Evolutionary conservation across 257 asterid species (phyloP).

Genomic region (Capsicum rhomboideum): DNA sequence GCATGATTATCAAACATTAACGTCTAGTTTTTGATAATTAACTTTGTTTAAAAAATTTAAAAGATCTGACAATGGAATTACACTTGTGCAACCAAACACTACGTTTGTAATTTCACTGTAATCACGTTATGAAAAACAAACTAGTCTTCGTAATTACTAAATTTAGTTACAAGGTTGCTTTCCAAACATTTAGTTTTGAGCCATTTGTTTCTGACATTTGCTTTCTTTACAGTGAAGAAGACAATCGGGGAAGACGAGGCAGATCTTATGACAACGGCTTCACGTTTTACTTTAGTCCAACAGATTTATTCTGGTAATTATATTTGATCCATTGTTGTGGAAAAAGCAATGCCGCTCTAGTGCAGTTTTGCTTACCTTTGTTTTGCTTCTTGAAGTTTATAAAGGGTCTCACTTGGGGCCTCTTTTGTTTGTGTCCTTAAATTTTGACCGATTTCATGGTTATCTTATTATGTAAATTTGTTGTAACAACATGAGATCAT

Average conservation of each 20-base stretch:
- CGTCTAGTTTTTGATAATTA: not conserved
- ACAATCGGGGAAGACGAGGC: conserved; percentile 82
- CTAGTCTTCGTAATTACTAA: not conserved
- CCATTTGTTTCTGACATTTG: not conserved
- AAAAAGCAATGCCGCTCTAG: conserved; percentile 2
- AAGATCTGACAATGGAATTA: not conserved
- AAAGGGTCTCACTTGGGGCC: not conserved
- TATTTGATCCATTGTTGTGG: conserved; percentile 5
- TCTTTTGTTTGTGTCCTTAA: not conserved
- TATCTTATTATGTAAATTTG: not conserved
- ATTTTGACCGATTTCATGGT: not conserved
- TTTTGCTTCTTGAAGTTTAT: not conserved
- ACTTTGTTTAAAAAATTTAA: not conserved
- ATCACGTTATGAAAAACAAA: not conserved
- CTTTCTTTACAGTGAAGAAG: conserved; percentile 54
- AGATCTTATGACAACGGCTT: conserved; percentile 62
- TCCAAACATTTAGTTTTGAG: not conserved
- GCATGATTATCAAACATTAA: not conserved
- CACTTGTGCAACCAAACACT: not conserved
- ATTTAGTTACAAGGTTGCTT: not conserved
- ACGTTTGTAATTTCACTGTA: not conserved
- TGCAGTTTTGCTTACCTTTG: not conserved
- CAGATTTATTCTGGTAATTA: conserved; percentile 78
- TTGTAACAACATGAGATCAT: not conserved
- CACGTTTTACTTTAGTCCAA: conserved; percentile 50